Conservation (phyloP, 129 eudicot species). For the Glebionis coronaria region DNA sequence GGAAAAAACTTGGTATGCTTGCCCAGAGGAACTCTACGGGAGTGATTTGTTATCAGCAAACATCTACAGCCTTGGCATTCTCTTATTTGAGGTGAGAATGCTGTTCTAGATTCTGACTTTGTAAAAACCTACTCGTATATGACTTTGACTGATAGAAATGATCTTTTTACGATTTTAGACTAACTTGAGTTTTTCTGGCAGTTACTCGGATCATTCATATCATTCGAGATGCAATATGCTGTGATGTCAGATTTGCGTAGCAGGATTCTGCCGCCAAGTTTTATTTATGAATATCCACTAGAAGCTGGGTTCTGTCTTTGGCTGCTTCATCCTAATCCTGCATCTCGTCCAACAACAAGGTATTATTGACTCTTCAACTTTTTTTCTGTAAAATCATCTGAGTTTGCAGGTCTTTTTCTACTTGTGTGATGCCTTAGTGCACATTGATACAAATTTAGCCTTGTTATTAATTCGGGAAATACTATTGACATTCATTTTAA, state of each 20-base stretch:
- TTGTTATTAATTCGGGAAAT: no score
- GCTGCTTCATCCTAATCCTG: conserved; percentile 39
- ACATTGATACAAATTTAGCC: no score
- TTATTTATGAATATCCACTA: conserved; percentile 41
- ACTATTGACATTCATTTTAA: no score
- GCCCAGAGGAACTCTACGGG: conserved; percentile 41
- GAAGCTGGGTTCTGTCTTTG: conserved; percentile 62
- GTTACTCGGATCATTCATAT: conserved; percentile 34
- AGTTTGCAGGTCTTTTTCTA: no score
- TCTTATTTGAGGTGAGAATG: conserved; percentile 54
- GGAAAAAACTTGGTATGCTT: conserved; percentile 56
- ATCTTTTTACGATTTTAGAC: no score
- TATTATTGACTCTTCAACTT: conserved; percentile 8
- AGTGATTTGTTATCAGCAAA: conserved; percentile 34
- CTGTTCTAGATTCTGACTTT: no score
- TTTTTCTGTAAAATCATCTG: no score
- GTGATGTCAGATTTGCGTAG: conserved; percentile 43
- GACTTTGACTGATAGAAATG: no score
- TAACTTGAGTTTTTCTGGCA: no score
- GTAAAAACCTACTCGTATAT: no score
- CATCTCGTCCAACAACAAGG: conserved; percentile 58
- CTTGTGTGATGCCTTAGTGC: no score
- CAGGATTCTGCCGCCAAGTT: conserved; percentile 49
- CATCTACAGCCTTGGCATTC: conserved; percentile 48
- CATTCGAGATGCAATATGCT: conserved; percentile 29